phyloP scores from a whole-genome alignment of 768 basidiomycete genomes.

The Dioszegia crocea region DNA sequence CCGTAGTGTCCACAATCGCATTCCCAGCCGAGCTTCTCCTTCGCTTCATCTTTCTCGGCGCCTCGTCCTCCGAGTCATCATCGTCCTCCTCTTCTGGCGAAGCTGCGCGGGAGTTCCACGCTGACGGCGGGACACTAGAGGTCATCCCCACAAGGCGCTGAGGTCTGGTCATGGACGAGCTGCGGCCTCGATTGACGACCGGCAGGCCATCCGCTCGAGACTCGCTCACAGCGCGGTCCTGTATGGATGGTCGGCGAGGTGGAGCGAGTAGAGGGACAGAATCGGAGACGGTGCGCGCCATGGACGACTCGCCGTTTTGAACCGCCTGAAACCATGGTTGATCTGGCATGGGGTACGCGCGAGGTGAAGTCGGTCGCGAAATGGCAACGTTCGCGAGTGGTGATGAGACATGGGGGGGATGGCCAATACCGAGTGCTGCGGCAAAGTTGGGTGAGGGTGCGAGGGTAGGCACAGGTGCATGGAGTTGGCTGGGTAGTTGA shows the following conservation, averaged over 20 bases:
- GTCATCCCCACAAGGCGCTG: conserved; percentile 31
- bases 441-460: conserved; percentile 28
- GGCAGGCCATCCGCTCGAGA: conserved; percentile 15
- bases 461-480: conserved; percentile 31
- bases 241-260: not conserved
- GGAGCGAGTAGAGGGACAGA: not conserved
- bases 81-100: conserved; percentile 40
- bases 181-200: conserved; percentile 32
- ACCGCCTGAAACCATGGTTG: conserved; percentile 18
- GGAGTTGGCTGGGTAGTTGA: conserved; percentile 41
- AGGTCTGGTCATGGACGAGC: conserved; percentile 27
- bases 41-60: conserved; percentile 31
- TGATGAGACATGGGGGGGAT: conserved; percentile 41
- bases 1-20: conserved; percentile 1
- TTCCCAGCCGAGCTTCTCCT: conserved; percentile 39
- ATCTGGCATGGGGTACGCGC: conserved; percentile 26
- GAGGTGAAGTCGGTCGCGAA: conserved; percentile 37
- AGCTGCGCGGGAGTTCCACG: conserved; percentile 29
- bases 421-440: conserved; percentile 26
- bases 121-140: conserved; percentile 27
- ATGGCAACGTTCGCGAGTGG: conserved; percentile 41
- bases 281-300: conserved; percentile 8
- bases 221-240: conserved; percentile 5
- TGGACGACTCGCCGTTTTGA: conserved; percentile 8
- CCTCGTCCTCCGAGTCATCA: conserved; percentile 40